Conservation (phyloP, 148 eudicot genomes). For the Amaranthus cruentus region DNA sequence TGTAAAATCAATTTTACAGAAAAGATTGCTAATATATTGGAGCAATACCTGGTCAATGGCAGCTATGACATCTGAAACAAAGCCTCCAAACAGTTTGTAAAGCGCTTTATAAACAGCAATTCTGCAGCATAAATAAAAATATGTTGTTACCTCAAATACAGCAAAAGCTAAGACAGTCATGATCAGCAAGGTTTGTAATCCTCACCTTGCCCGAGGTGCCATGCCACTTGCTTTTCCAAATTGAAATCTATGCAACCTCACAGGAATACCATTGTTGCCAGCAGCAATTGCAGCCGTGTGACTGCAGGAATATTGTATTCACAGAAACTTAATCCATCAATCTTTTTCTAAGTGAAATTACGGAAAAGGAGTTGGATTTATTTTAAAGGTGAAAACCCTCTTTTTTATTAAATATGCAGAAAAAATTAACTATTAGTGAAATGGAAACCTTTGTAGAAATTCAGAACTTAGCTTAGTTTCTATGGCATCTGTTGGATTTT, state of each 20-base stretch:
- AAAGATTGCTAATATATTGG: neutral
- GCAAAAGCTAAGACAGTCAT: neutral
- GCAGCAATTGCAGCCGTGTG: constrained; percentile 99
- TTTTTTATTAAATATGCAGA: neutral
- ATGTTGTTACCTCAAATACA: neutral
- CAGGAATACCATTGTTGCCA: constrained; percentile 94
- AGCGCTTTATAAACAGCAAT: constrained; percentile 97
- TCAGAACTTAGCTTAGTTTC: too few species aligned
- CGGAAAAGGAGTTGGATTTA: neutral
- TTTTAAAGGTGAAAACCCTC: neutral
- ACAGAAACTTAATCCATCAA: constrained; percentile 1
- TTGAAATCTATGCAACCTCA: constrained; percentile 83
- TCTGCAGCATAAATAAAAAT: constrained; percentile 39
- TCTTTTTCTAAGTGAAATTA: neutral
- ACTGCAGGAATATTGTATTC: constrained; percentile 36
- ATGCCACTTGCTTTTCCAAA: constrained; percentile 98
- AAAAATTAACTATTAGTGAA: too few species aligned
- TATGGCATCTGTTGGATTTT: too few species aligned
- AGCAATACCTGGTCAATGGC: constrained; percentile 83
- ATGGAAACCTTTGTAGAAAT: too few species aligned
- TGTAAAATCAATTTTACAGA: too few species aligned
- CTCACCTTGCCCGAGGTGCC: constrained; percentile 98
- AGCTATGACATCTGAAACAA: constrained; percentile 92
- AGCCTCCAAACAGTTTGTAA: constrained; percentile 94
- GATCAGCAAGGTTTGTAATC: constrained; percentile 10